Base-by-base conservation (phyloP, 305 asterid species). In the Petunia hybrid region DNA sequence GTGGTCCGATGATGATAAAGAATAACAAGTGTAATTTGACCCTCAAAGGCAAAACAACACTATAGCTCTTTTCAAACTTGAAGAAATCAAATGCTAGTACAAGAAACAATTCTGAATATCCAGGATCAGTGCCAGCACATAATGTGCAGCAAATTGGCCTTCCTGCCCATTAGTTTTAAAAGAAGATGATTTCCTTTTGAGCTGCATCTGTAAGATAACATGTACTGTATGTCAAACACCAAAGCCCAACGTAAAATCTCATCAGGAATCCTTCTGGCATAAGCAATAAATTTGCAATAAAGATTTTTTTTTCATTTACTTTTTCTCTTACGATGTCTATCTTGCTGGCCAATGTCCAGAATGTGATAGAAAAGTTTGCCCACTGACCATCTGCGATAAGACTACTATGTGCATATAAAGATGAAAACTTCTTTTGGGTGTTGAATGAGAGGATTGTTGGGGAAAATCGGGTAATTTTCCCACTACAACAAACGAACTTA, bases 1-100 rank as follows among this genome's bases (percentile, higher is more conserved):
- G 99, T 95, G 99, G 98, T 95, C 93, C 90, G 98, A 93, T 41
- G 99, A 95, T 67, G 98, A 93, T 83, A 93, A 93, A 85, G 99
- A 92, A 86, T 95, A 88, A 79, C 79, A 55, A 77, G 68, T 57
- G n/a, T 63, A 79, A 53, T 48, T 45, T 64, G 56, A 57, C 40
- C 40, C 63, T 60, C 74, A 31, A 77, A 55, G 42, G 48, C 74
- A 31, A 77, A 55, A 36, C 76, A 57, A 76, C 81, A 13, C 22
- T 38, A 80, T 43, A 43, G 70, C n/a, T 60, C 40, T 40, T 7
- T 43, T 56, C 78, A 69, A 71, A 48, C 36, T 46, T 69, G 43
- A 66, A 68, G 43, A 66, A 68, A 77, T 60, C 73, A 67, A 79
- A 69, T 77, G 42, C 22, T 8, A 69, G 55, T 51, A 55, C 36